Base-by-base conservation (phyloP, 225 moss, liverwort and hornwort species). In the Ulota crispa region DNA sequence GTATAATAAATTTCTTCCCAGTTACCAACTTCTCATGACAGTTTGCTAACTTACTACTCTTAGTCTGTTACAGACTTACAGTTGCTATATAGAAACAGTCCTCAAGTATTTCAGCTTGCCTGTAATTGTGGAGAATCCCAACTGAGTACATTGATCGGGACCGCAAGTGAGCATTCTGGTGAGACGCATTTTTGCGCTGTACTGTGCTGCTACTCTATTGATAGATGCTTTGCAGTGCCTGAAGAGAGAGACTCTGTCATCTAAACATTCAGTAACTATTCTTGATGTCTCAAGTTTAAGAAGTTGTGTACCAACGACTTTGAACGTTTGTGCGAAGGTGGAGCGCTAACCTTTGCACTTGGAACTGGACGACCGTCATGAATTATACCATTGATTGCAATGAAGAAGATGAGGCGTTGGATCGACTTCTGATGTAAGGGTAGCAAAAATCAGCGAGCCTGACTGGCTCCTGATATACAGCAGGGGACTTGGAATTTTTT, bases 261-360 rank as follows among this genome's bases (percentile, higher is more conserved):
- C 14, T 24, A 21, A 42, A 52, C 21, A 12, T 32, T 5, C 34
- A 67, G 11, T 27, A 32, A 36, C 36, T 36, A 39, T 14, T 69
- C 30, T 28, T 16, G 10, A 28, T 8, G 37, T 64, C 80, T 80
- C 72, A 36, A 72, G 52, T 72, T 72, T 53, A 32, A 32, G 53
- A 53, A 53, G 72, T 72, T 72, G 72, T 72, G 32, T 80, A 14
- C 64, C 75, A 61, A 73, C 21, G 32, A 69, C 43, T 79, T 18
- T 20, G 80, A 53, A 52, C 31, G 27, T 53, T n/a, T 57, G 2
- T 30, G 1, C n/a, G 50, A 50, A 64, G 36, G n/a, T 39, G 39
- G 39, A 42, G n/a, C 56, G 55, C 43, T 24, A 57, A 57, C 36
- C 39, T 24, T 45, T 43, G 72, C 56, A 41, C 24, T 26, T 42